Conservation (phyloP, 192 early-diverging fungal species). For the Coemansia sp. region DNA sequence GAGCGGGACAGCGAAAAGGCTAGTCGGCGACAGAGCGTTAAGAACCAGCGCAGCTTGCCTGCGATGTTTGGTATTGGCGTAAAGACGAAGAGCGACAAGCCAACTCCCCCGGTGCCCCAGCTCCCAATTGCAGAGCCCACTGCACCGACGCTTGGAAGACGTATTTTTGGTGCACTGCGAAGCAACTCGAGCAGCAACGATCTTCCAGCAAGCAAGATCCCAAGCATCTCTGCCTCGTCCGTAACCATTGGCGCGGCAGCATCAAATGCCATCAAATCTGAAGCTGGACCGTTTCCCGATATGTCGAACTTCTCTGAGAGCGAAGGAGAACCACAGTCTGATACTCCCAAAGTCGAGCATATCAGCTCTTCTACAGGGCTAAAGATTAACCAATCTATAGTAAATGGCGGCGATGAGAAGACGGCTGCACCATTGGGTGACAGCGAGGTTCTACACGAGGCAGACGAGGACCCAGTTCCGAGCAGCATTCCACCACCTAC, state of each 20-base stretch:
- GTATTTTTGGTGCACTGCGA: conserved; percentile 42
- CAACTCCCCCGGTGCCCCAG: conserved; percentile 40
- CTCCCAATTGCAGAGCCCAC: conserved; percentile 13
- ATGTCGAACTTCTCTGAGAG: background rate
- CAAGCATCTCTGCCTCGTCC: background rate
- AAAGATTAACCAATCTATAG: background rate
- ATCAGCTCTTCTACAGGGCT: no score
- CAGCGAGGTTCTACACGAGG: background rate
- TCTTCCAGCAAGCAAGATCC: conserved; percentile 8
- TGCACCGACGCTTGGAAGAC: conserved; percentile 37
- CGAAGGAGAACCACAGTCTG: background rate
- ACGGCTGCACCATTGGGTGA: background rate
- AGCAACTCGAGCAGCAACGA: conserved; percentile 26
- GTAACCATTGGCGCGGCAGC: background rate
- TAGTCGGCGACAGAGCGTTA: conserved; percentile 51
- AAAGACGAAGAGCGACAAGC: conserved; percentile 35
- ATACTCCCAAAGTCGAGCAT: background rate
- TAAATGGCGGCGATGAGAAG: background rate
- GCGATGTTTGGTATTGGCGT: conserved; percentile 52
- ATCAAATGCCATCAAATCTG: background rate
- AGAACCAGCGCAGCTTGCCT: conserved; percentile 52
- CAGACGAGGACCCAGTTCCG: background rate
- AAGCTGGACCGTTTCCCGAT: background rate
- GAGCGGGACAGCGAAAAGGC: conserved; percentile 36
- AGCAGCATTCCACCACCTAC: conserved; percentile 30